These are phyloP conservation scores for Blastomyces gilchristii DNA, from an alignment of 2,329 filamentous ascomycete genomes.

Conservation along the genomic window DNA sequence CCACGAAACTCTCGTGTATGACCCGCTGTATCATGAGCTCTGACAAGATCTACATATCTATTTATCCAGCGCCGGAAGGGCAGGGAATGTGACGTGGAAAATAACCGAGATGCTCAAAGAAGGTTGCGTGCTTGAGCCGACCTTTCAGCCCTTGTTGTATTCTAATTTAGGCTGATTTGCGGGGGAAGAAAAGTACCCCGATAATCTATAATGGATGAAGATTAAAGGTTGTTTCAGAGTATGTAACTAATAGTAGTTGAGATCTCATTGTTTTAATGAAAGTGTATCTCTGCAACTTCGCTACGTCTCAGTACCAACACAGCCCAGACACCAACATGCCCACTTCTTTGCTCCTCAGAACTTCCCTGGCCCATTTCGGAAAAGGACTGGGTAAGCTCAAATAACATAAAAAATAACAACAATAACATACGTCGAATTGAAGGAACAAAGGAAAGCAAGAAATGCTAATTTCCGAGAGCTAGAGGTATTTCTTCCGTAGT, in stretches of 20 bases:
- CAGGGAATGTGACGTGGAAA: background rate
- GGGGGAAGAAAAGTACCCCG: no score
- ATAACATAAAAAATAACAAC: background rate
- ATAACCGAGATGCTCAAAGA: background rate
- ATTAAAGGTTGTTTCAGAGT: background rate
- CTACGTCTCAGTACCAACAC: background rate
- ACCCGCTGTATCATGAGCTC: background rate
- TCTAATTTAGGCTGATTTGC: background rate
- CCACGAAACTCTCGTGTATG: background rate
- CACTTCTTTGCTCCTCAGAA: background rate
- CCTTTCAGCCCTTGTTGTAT: background rate
- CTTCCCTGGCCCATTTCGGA: background rate
- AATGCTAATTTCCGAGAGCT: background rate
- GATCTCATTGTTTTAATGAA: conserved; percentile 1
- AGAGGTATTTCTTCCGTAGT: background rate
- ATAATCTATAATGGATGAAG: background rate
- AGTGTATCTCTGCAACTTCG: background rate
- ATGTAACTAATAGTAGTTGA: background rate
- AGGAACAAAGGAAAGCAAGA: background rate
- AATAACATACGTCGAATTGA: background rate
- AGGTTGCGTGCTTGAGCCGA: background rate
- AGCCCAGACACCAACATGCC: background rate
- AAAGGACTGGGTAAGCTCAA: background rate
- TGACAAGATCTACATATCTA: background rate
- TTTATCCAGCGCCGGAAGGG: background rate